Evolutionary conservation across 192 early-diverging fungal species (phyloP).

Genomic region (Coemansia sp.): DNA sequence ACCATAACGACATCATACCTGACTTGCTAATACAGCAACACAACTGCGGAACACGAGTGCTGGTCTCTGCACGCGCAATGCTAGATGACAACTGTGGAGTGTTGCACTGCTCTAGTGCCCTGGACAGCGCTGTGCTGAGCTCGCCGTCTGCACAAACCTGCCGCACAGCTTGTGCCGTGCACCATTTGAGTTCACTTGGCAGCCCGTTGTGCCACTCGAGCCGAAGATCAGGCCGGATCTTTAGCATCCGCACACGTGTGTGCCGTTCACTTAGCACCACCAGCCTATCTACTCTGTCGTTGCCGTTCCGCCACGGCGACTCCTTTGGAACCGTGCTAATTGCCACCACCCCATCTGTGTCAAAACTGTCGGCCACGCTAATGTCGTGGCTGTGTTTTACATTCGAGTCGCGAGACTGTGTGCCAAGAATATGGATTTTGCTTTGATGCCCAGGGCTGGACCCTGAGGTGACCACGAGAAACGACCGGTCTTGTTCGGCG

Average conservation of each 20-base stretch:
- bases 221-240: conserved; percentile 13
- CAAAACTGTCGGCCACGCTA: neutral
- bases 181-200: conserved; percentile 38
- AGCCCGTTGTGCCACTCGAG: conserved; percentile 2
- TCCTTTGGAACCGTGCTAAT: conserved; percentile 12
- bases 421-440: conserved; percentile 18
- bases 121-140: conserved; percentile 6
- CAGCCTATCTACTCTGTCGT: conserved; percentile 20
- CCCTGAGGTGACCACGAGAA: conserved; percentile 35
- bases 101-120: neutral
- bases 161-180: neutral
- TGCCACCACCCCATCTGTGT: conserved; percentile 8
- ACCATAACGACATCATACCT: conserved; percentile 34
- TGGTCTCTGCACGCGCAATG: neutral
- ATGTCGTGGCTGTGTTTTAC: conserved; percentile 25
- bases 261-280: conserved; percentile 11
- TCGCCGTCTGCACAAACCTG: conserved; percentile 5
- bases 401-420: neutral
- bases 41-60: conserved; percentile 9
- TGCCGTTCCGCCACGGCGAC: conserved; percentile 39
- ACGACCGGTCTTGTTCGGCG: conserved; percentile 20
- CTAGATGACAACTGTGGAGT: too few relatives aligned
- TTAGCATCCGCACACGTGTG: conserved; percentile 11
- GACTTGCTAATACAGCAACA: conserved; percentile 13
- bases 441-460: conserved; percentile 15